These are phyloP conservation scores for Cyberlindnera saturnus DNA, from an alignment of 805 yeast genomes.

Conservation along the genomic window DNA sequence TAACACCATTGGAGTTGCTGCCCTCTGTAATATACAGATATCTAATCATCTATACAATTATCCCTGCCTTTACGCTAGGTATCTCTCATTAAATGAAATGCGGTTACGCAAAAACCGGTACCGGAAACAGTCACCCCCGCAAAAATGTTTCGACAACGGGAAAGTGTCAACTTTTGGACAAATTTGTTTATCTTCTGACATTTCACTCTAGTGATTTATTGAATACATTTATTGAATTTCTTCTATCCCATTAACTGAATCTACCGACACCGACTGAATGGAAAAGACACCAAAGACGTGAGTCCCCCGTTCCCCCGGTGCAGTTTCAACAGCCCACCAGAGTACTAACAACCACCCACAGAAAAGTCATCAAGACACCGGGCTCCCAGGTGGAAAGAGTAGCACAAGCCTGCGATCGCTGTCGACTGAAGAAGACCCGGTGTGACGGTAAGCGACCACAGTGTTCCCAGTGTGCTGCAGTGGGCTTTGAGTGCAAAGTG, in stretches of 20 bases:
- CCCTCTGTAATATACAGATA: too few species aligned
- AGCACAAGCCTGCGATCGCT: slow-evolving; percentile 90
- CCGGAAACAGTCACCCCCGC: background rate
- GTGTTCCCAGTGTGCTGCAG: slow-evolving; percentile 77
- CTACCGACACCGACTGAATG: background rate
- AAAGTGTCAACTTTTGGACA: too few species aligned
- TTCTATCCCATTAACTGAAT: too few species aligned
- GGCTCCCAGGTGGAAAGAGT: slow-evolving; percentile 63
- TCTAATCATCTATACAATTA: too few species aligned
- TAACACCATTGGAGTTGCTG: too few species aligned
- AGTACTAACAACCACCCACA: background rate
- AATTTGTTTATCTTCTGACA: too few species aligned
- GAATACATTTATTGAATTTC: background rate
- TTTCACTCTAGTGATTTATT: too few species aligned
- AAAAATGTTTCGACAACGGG: too few species aligned
- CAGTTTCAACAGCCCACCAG: background rate
- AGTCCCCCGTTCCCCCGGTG: background rate
- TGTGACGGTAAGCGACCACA: slow-evolving; percentile 71
- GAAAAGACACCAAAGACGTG: slow-evolving; percentile 1
- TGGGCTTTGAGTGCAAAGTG: slow-evolving; percentile 85
- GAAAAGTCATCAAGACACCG: slow-evolving; percentile 58
- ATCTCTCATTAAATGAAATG: background rate
- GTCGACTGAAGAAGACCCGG: slow-evolving; percentile 72
- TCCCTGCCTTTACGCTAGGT: too few species aligned
- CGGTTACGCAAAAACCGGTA: background rate